Conservation (phyloP, 805 yeast genomes). For the Yarrowia alimentaria region DNA sequence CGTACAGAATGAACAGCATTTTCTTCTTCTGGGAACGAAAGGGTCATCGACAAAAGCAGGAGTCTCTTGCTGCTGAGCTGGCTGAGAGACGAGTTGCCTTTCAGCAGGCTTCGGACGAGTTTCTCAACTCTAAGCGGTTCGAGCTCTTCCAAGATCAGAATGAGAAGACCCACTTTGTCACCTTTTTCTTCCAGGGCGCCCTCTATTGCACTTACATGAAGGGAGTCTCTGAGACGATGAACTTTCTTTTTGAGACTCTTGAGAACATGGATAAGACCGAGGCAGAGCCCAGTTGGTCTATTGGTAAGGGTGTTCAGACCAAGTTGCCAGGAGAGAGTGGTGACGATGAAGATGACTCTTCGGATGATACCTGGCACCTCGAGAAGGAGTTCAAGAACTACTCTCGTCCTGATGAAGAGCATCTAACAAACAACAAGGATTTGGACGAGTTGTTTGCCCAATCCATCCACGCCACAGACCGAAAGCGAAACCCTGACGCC, state of each 20-base stretch:
- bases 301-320: slow-evolving; percentile 22
- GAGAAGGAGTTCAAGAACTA: slow-evolving; percentile 2
- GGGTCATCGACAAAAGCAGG: neutral
- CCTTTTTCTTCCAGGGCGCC: slow-evolving; percentile 7
- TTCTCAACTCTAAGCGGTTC: neutral
- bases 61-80: neutral
- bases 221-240: neutral
- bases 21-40: neutral
- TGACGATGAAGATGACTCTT: no score
- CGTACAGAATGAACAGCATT: neutral
- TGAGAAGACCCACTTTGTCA: neutral
- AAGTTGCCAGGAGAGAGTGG: no score
- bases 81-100: neutral
- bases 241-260: neutral
- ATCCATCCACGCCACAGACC: neutral
- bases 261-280: slow-evolving; percentile 1
- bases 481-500: slow-evolving; percentile 24
- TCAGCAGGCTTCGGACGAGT: neutral
- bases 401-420: slow-evolving; percentile 12
- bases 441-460: slow-evolving; percentile 14
- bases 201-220: slow-evolving; percentile 1
- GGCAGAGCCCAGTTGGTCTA: slow-evolving; percentile 2
- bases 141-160: neutral
- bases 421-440: slow-evolving; percentile 10
- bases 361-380: no score